Evolutionary conservation across 345 rosid genomes (phyloP), one percentile per base, ranked within the genome.

Genomic region (Salix viminalis): DNA sequence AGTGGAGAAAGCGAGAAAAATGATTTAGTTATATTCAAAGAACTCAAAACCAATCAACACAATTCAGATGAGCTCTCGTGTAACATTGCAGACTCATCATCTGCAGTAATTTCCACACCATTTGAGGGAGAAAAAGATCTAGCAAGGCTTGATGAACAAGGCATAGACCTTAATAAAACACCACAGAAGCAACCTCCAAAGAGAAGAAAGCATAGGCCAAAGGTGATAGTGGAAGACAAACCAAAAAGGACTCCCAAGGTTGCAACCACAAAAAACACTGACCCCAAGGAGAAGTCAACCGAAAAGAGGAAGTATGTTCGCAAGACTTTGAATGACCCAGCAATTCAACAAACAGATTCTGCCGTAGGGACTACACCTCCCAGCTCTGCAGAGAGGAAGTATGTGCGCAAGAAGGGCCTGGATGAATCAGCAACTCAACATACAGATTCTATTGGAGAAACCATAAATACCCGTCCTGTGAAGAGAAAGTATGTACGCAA

Each of bases 121-220:
- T 76, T 88, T 60, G 78, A 80, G 75, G 83, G 79, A 72, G 77
- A 81, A 52, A 85, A 73, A 77, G 89, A 86, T 41, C 64, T 39
- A 28, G 76, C 74, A 5, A 48, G 69, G 65, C 84, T 56, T 75
- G 70, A 69, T 76, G 81, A 72, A 24, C 83, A 66, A 81, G 86
- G 79, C 73, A 84, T 90, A 65, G 97, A 91, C 81, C 90, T 91
- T 70, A 92, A 94, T 34, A 84, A 77, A 84, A 93, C 97, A 37
- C 98, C 97, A 7, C 89, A 88, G 70, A 85, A 79, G 85, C 91
- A 88, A 83, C 79, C 82, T 58, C 85, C 90, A 28, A 92, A 87
- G 81, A 78, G 89, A 82, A 92, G 75, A 83, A 94, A 91, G 85
- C 90, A 89, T 87, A 88, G 93, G 88, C 97, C 98, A 2, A 94